Evolutionary conservation across 148 eudicot genomes (phyloP).

Genomic region (Limonium bicolor): DNA sequence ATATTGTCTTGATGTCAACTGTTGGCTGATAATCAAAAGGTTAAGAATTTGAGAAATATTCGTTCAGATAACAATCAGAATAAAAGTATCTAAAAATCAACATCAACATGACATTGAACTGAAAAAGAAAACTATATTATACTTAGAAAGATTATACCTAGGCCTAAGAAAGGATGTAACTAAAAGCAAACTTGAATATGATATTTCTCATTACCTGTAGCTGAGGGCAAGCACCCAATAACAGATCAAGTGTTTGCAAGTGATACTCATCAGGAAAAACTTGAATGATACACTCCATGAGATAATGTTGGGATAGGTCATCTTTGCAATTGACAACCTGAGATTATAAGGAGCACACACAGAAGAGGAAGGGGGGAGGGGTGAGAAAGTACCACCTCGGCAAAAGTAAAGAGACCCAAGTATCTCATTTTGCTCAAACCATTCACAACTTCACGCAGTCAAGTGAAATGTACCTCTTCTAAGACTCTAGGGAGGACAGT

Average conservation of each 20-base stretch:
- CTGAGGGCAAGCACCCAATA: constrained; percentile 85
- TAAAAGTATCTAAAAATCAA: too few species aligned
- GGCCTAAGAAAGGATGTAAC: background rate
- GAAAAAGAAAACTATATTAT: background rate
- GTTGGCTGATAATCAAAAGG: constrained; percentile 45
- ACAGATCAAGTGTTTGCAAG: constrained; percentile 83
- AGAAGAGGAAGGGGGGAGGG: too few species aligned
- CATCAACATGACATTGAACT: background rate
- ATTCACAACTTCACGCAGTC: background rate
- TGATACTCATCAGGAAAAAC: constrained; percentile 99
- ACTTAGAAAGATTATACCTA: background rate
- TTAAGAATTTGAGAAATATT: background rate
- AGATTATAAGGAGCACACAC: too few species aligned
- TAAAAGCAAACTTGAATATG: background rate
- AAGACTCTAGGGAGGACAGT: constrained; percentile 84
- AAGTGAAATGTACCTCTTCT: constrained; percentile 55
- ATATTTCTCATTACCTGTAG: constrained; percentile 50
- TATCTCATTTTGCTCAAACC: background rate
- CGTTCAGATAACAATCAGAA: constrained; percentile 1
- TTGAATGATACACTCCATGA: constrained; percentile 97
- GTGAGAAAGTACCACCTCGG: background rate
- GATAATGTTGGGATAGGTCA: constrained; percentile 82
- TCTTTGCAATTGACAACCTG: constrained; percentile 94
- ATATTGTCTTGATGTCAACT: constrained; percentile 80
- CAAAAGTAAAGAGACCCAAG: background rate